A percentile compares a stretch with the other conserved stretches of the same genome.
Conservation (phyloP, 345 rosid species). For the Pistacia vera region DNA sequence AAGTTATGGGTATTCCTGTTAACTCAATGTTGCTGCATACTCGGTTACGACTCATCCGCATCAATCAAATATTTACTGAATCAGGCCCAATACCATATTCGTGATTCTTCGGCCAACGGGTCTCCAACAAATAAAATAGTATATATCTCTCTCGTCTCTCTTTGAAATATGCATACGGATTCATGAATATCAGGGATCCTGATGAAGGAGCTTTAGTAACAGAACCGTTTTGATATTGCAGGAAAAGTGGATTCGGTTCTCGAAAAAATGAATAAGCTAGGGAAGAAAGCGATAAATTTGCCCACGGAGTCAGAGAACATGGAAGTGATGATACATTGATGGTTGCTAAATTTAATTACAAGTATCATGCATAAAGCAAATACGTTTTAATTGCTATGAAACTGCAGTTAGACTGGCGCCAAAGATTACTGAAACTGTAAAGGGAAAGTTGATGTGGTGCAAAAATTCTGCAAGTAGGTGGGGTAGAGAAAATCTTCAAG, state of each 20-base stretch:
- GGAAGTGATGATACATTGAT: slow-evolving; percentile 16
- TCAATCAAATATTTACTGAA: slow-evolving; percentile 30
- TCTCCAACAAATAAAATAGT: slow-evolving; percentile 40
- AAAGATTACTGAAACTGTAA: slow-evolving; percentile 45
- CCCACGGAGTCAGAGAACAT: slow-evolving; percentile 54
- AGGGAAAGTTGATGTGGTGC: slow-evolving; percentile 54
- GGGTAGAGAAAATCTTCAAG: slow-evolving; percentile 45
- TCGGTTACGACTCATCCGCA: slow-evolving; percentile 30
- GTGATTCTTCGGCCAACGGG: slow-evolving; percentile 32
- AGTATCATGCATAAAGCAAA: background rate
- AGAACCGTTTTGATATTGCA: slow-evolving; percentile 21
- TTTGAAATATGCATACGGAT: background rate
- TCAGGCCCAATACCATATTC: slow-evolving; percentile 31
- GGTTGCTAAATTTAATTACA: background rate
- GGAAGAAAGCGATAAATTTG: slow-evolving; percentile 56
- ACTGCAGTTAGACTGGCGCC: slow-evolving; percentile 43
- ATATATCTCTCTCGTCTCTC: slow-evolving; percentile 4
- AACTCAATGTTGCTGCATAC: slow-evolving; percentile 17
- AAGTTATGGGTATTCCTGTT: slow-evolving; percentile 27
- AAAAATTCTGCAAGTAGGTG: slow-evolving; percentile 44
- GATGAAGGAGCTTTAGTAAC: slow-evolving; percentile 13
- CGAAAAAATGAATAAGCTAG: slow-evolving; percentile 44
- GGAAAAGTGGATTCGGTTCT: slow-evolving; percentile 38
- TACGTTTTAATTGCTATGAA: background rate
- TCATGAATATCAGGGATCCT: background rate